Evolutionary conservation across 179 eudicot genomes (phyloP).

Genomic region (Nepenthes alata): DNA sequence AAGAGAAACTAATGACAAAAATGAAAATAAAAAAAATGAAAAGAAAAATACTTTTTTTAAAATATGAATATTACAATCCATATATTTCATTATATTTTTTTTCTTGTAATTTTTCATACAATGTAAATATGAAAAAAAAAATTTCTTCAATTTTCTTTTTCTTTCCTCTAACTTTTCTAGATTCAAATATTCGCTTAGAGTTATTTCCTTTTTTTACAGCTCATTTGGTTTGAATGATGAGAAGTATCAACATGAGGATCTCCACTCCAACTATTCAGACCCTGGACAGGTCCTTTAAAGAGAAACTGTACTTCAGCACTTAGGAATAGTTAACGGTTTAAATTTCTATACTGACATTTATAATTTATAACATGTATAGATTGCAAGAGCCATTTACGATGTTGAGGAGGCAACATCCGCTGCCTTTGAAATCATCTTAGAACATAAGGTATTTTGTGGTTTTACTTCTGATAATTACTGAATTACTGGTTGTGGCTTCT

Average conservation of each 20-base stretch:
- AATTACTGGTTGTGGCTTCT: background rate
- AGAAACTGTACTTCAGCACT: slow-evolving; percentile 7
- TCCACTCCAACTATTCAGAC: slow-evolving; percentile 50
- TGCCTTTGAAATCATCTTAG: slow-evolving; percentile 70
- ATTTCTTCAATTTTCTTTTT: no score
- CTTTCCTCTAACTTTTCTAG: no score
- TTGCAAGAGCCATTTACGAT: slow-evolving; percentile 71
- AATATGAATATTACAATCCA: no score
- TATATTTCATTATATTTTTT: no score
- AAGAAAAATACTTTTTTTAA: no score
- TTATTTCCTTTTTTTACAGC: slow-evolving; percentile 26
- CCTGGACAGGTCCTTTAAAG: slow-evolving; percentile 56
- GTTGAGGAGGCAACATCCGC: slow-evolving; percentile 82
- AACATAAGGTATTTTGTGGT: slow-evolving; percentile 49
- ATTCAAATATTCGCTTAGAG: background rate
- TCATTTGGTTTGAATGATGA: slow-evolving; percentile 67
- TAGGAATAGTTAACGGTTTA: background rate
- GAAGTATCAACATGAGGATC: slow-evolving; percentile 70
- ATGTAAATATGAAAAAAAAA: no score
- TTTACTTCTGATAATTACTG: slow-evolving; percentile 3
- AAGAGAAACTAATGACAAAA: no score
- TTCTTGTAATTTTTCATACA: no score
- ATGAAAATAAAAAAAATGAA: no score
- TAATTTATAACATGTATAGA: slow-evolving; percentile 29
- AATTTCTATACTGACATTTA: slow-evolving; percentile 3